Evolutionary conservation across 768 basidiomycete genomes (phyloP), one percentile per base, ranked within the genome.

Genomic region (Termitomyces sp.): DNA sequence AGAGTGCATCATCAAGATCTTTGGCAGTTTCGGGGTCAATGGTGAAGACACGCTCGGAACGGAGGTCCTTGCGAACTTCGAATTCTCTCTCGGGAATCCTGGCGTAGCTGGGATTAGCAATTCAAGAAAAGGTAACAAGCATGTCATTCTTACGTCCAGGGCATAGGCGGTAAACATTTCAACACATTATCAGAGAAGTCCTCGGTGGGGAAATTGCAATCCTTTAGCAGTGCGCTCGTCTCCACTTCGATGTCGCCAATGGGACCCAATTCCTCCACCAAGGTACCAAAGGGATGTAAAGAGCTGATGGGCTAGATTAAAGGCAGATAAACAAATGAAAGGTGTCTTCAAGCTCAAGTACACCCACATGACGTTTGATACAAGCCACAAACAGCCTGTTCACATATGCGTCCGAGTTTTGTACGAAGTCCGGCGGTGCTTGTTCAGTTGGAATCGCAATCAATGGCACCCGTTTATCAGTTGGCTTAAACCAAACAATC

Each of bases 401-500:
- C 22, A 86, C 86, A 71, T 98, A 99, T 2, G 81, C 81, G 63
- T 97, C 96, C 2, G 95, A 88, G 69, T 93, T 92, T 73, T 96
- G 93, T 47, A 99, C 87, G 69, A 99, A 99, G 72, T 98, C 95
- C 18, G 81, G 83, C 6, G 97, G 97, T 0, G 97, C 96, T 73
- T 99, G 97, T 68, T 99, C 97, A 7, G 97, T 98, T 8, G 95
- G 96, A 62, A 99, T 99, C 57, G 97, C 97, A 67, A 99, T 98
- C 44, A 98, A 81, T 46, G 97, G 97, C 1, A 99, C 97, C 58
- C 97, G 91, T 73, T 99, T 99, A 78, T 98, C 95, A 30, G 96
- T 98, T 4, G 97, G 97, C 76, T 98, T 96, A 82, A 99, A 98
- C 97, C 97, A 99, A 48, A 99, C 95, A 63, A 99, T 99, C 81